These are phyloP conservation scores for Karstenula rhodostoma DNA, from an alignment of 2,329 filamentous ascomycete species.

Conservation along the genomic window DNA sequence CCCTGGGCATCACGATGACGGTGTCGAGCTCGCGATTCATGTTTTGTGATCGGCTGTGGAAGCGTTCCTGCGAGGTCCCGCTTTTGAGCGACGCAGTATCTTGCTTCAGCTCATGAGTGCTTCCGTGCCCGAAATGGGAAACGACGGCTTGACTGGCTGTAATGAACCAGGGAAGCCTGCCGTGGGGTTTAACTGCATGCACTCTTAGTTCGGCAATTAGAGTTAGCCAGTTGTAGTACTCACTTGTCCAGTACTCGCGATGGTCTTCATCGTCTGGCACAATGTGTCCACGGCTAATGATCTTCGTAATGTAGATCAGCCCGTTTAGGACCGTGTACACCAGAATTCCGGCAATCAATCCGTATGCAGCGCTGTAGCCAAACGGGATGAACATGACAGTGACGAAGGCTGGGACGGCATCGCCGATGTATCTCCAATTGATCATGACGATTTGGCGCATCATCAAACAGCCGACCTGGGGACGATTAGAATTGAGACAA, in stretches of 20 bases:
- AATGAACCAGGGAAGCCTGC: slow-evolving; percentile 45
- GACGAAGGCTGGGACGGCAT: slow-evolving; percentile 83
- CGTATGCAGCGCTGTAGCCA: slow-evolving; percentile 87
- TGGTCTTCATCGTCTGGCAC: slow-evolving; percentile 77
- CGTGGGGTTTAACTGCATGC: slow-evolving; percentile 41
- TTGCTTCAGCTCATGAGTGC: slow-evolving; percentile 18
- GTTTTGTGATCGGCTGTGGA: slow-evolving; percentile 35
- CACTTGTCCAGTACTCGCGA: slow-evolving; percentile 83
- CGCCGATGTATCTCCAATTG: slow-evolving; percentile 87
- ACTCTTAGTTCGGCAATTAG: slow-evolving; percentile 22
- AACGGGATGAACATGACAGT: slow-evolving; percentile 88
- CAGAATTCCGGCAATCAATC: slow-evolving; percentile 80
- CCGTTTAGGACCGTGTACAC: slow-evolving; percentile 79
- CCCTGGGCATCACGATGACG: slow-evolving; percentile 32
- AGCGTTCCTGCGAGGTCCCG: slow-evolving; percentile 33
- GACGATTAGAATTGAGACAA: slow-evolving; percentile 22
- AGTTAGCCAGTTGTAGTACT: slow-evolving; percentile 35
- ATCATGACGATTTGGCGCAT: slow-evolving; percentile 74
- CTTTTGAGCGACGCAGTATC: slow-evolving; percentile 37
- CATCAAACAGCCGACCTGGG: slow-evolving; percentile 76
- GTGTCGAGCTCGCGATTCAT: slow-evolving; percentile 41
- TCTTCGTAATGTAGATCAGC: slow-evolving; percentile 72
- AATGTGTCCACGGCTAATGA: slow-evolving; percentile 71
- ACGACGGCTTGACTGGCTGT: slow-evolving; percentile 35
- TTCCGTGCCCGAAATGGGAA: slow-evolving; percentile 29